These are phyloP conservation scores for Fonsecaea nubica DNA, from an alignment of 2,329 filamentous ascomycete genomes.

Conservation along the genomic window DNA sequence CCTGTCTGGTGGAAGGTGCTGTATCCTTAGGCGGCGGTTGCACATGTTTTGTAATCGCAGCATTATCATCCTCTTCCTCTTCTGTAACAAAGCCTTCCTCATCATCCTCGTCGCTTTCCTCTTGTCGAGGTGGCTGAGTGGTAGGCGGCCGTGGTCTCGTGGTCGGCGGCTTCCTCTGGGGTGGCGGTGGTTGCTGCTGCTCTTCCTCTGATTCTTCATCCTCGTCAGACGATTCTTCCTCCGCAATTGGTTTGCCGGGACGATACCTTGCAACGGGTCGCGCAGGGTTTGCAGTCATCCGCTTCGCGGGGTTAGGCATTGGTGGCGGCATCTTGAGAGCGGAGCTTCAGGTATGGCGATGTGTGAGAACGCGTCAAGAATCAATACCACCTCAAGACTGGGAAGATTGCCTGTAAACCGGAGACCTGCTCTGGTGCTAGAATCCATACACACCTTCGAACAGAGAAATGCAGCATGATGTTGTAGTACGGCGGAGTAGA, in stretches of 20 bases:
- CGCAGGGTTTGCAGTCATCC: conserved; percentile 91
- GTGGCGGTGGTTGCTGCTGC: conserved; percentile 49
- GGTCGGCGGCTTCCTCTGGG: conserved; percentile 48
- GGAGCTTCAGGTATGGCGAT: neutral
- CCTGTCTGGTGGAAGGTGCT: conserved; percentile 1
- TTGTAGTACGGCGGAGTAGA: neutral
- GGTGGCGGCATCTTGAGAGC: conserved; percentile 50
- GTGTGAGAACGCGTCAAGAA: neutral
- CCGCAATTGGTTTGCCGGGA: conserved; percentile 74
- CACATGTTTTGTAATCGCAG: conserved; percentile 41
- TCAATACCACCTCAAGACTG: neutral
- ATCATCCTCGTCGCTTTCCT: conserved; percentile 46
- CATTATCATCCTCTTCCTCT: conserved; percentile 47
- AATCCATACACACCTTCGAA: neutral
- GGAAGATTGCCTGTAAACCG: neutral
- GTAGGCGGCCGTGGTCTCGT: conserved; percentile 46
- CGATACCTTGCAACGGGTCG: conserved; percentile 77
- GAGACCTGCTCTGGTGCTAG: neutral
- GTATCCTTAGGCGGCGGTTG: conserved; percentile 32
- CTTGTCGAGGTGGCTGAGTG: conserved; percentile 24
- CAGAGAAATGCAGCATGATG: neutral
- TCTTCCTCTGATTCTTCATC: conserved; percentile 64
- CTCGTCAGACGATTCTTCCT: conserved; percentile 56
- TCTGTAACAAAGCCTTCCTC: conserved; percentile 68
- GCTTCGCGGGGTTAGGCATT: conserved; percentile 61